phyloP scores from a whole-genome alignment of 352 stramenopile species.

The Globisporangium solare region DNA sequence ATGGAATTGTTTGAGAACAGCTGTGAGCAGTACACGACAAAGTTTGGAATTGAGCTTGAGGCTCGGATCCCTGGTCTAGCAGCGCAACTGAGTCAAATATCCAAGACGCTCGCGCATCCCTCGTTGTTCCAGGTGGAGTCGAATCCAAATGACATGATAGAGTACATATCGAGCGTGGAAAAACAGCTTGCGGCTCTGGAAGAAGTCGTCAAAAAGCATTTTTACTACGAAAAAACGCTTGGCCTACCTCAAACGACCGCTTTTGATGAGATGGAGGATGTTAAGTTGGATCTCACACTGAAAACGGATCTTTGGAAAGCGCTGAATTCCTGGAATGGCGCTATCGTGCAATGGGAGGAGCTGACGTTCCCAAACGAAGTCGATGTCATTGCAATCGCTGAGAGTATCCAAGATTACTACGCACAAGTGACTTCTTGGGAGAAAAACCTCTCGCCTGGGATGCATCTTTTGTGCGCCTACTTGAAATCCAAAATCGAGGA shows the following conservation, averaged over 20 bases:
- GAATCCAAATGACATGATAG: slow-evolving; percentile 38
- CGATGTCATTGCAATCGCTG: slow-evolving; percentile 61
- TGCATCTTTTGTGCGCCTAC: slow-evolving; percentile 36
- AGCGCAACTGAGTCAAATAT: slow-evolving; percentile 24
- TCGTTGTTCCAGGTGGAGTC: slow-evolving; percentile 50
- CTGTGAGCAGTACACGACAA: slow-evolving; percentile 68
- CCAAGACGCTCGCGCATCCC: slow-evolving; percentile 26
- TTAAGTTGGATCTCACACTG: slow-evolving; percentile 63
- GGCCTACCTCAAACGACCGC: slow-evolving; percentile 51
- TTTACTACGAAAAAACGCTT: slow-evolving; percentile 52
- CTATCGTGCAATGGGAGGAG: slow-evolving; percentile 38
- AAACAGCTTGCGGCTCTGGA: slow-evolving; percentile 29
- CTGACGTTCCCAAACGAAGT: slow-evolving; percentile 58
- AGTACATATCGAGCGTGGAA: slow-evolving; percentile 37
- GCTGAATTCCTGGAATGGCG: slow-evolving; percentile 56
- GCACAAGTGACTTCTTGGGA: slow-evolving; percentile 45
- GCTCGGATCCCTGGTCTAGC: slow-evolving; percentile 40
- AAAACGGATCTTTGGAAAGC: slow-evolving; percentile 84
- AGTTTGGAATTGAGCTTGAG: slow-evolving; percentile 73
- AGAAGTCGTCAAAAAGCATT: slow-evolving; percentile 31
- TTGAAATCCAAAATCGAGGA: slow-evolving; percentile 77
- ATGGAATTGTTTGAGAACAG: slow-evolving; percentile 73
- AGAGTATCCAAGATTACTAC: slow-evolving; percentile 62
- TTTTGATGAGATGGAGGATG: slow-evolving; percentile 76
- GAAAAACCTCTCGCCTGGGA: slow-evolving; percentile 40